Evolutionary conservation across 257 asterid genomes (phyloP).

Genomic region (Galeopsis tetrahit): DNA sequence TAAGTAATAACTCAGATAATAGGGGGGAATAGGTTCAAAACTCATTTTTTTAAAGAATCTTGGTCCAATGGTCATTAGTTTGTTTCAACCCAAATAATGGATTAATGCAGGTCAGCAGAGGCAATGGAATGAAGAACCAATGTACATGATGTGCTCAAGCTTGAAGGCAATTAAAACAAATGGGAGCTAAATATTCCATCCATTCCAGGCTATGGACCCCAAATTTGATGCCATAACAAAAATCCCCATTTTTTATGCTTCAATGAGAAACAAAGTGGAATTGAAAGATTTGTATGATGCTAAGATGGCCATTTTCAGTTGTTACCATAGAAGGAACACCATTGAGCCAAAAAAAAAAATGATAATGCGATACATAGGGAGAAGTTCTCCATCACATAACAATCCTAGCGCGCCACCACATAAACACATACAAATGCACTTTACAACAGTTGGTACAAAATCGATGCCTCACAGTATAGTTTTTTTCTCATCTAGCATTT

Average conservation of each 20-base stretch:
- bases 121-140: background rate
- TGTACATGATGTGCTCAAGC: background rate
- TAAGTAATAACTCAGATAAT: background rate
- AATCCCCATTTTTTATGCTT: background rate
- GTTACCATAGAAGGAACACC: background rate
- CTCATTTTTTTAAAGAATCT: background rate
- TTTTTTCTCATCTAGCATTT: constrained; percentile 6
- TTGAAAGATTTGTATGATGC: background rate
- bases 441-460: background rate
- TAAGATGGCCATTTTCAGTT: background rate
- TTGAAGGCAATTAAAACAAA: background rate
- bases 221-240: background rate
- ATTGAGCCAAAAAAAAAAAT: no score
- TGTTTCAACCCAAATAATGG: constrained; percentile 3
- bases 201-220: background rate
- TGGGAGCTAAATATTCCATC: background rate
- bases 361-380: background rate
- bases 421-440: background rate
- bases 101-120: background rate
- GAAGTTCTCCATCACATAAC: background rate
- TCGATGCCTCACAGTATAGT: background rate
- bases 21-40: background rate
- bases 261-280: background rate
- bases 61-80: background rate
- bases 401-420: background rate